Evolutionary conservation across 2,329 filamentous ascomycete species (phyloP).

Genomic region (Tolypocladium tropicale): DNA sequence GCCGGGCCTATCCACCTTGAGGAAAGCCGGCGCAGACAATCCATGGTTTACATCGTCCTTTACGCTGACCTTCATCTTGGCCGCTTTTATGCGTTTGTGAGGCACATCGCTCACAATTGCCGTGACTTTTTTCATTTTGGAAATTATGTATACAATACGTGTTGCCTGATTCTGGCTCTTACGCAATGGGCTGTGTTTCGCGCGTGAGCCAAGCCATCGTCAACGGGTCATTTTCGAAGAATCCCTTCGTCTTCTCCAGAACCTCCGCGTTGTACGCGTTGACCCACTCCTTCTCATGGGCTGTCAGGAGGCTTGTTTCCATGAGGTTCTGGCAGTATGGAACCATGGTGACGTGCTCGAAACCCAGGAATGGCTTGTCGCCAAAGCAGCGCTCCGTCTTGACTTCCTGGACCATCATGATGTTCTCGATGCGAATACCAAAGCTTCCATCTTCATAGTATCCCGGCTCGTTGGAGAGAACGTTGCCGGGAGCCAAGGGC

Average conservation of each 20-base stretch:
- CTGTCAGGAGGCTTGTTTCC: slow-evolving; percentile 60
- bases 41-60: slow-evolving; percentile 60
- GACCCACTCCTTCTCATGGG: slow-evolving; percentile 71
- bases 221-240: slow-evolving; percentile 62
- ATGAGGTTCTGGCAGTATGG: slow-evolving; percentile 88
- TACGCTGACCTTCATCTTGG: slow-evolving; percentile 61
- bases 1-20: slow-evolving; percentile 25
- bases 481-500: slow-evolving; percentile 79
- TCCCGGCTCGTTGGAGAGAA: slow-evolving; percentile 90
- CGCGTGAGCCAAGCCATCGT: slow-evolving; percentile 74
- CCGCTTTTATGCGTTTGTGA: slow-evolving; percentile 38
- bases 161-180: neutral
- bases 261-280: slow-evolving; percentile 80
- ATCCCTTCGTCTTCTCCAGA: slow-evolving; percentile 66
- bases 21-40: slow-evolving; percentile 43
- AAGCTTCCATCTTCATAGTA: slow-evolving; percentile 96
- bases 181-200: slow-evolving; percentile 60
- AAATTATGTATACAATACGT: neutral
- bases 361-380: slow-evolving; percentile 87
- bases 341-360: slow-evolving; percentile 96
- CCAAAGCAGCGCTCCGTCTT: slow-evolving; percentile 81
- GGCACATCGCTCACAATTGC: no score
- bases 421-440: slow-evolving; percentile 93
- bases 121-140: no score
- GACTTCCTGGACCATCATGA: slow-evolving; percentile 84